Conservation (phyloP, 1,284 basidiomycete species). For the Sporisorium exsertum region DNA sequence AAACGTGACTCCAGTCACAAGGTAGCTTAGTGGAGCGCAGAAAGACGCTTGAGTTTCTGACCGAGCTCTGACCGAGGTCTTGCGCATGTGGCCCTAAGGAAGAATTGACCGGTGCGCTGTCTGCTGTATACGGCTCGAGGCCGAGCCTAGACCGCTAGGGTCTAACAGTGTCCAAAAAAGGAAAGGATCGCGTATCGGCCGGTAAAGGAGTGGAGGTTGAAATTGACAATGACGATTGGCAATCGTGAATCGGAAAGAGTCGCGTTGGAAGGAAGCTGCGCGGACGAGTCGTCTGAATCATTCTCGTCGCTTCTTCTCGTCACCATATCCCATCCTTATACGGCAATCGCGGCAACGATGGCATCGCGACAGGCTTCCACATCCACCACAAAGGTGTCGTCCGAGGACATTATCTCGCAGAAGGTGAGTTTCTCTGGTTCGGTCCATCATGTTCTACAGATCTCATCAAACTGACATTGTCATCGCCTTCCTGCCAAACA, state of each 20-base stretch:
- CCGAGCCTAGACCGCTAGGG: too few relatives aligned
- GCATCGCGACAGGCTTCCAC: conserved; percentile 46
- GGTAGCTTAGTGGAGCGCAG: not conserved
- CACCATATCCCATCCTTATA: conserved; percentile 6
- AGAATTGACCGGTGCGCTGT: conserved; percentile 6
- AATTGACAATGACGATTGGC: conserved; percentile 24
- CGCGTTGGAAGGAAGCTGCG: conserved; percentile 19
- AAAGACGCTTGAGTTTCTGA: not conserved
- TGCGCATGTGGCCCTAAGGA: not conserved
- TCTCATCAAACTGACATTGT: not conserved
- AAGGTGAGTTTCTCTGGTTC: conserved; percentile 75
- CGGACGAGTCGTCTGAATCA: conserved; percentile 6
- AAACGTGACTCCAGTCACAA: not conserved
- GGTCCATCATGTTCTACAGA: not conserved
- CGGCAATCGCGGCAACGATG: conserved; percentile 15
- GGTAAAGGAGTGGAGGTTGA: conserved; percentile 28
- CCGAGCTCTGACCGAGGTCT: conserved; percentile 23
- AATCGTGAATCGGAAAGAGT: conserved; percentile 21
- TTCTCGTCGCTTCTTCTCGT: not conserved
- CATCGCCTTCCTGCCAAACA: conserved; percentile 14
- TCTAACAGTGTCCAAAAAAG: not conserved
- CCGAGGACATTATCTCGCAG: conserved; percentile 85
- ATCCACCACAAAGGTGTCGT: conserved; percentile 73
- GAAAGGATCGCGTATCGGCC: too few relatives aligned
- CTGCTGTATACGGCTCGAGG: too few relatives aligned